A percentile compares a stretch with the other conserved stretches of the same genome.
Evolutionary conservation across 169 alveolate genomes (phyloP).

Genomic region (Eimeria acervulina): DNA sequence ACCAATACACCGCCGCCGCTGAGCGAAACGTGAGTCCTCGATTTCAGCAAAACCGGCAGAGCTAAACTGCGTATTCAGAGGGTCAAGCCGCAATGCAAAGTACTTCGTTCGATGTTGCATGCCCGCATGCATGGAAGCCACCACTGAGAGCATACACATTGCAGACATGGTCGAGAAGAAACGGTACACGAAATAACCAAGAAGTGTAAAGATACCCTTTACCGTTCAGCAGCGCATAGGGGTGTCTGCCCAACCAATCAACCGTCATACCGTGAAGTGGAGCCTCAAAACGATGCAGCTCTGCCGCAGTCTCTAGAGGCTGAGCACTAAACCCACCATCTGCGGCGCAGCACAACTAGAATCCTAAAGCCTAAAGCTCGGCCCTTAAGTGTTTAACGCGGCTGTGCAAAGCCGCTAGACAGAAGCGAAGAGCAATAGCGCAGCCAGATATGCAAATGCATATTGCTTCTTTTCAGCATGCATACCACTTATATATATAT

Average conservation of each 20-base stretch:
- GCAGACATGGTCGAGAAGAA: too few species aligned
- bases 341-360: background rate
- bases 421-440: background rate
- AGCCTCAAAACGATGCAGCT: background rate
- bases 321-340: background rate
- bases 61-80: too few species aligned
- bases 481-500: too few species aligned
- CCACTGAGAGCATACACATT: background rate
- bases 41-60: too few species aligned
- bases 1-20: background rate
- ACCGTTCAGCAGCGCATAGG: too few species aligned
- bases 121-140: background rate
- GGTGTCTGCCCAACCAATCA: too few species aligned
- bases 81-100: background rate
- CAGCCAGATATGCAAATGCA: background rate
- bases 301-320: background rate
- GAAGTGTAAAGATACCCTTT: too few species aligned
- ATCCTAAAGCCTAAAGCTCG: background rate
- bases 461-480: too few species aligned
- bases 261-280: too few species aligned
- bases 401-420: background rate
- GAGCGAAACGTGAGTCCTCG: background rate
- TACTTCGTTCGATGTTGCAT: background rate
- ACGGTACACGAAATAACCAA: too few species aligned
- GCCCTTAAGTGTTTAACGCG: background rate